phyloP scores from a whole-genome alignment of 108 stramenopile genomes.

The Discostella pseudostelligera region DNA sequence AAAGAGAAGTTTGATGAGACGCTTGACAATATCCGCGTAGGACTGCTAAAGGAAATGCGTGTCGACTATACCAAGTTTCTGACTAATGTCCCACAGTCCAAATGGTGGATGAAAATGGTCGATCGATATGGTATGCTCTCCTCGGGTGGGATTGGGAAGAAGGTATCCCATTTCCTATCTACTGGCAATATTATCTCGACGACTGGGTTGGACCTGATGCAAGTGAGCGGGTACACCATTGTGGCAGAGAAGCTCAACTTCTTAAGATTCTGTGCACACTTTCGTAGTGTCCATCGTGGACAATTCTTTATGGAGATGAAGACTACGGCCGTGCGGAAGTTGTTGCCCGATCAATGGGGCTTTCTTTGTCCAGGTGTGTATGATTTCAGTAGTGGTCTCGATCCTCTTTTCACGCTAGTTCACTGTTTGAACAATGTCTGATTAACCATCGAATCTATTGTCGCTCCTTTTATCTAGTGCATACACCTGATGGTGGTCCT shows the following conservation, averaged over 20 bases:
- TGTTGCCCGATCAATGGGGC: conserved; percentile 98
- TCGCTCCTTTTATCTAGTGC: conserved; percentile 97
- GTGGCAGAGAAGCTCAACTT: conserved; percentile 98
- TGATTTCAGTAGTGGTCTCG: too few relatives aligned
- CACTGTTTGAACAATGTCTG: too few relatives aligned
- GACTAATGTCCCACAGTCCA: conserved; percentile 39
- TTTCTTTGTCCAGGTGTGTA: conserved; percentile 87
- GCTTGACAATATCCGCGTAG: conserved; percentile 66
- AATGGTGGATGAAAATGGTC: conserved; percentile 68
- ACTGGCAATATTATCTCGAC: conserved; percentile 95
- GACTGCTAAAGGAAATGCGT: conserved; percentile 70
- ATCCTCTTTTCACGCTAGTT: too few relatives aligned
- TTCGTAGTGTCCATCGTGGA: conserved; percentile 97
- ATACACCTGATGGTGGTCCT: conserved; percentile 99
- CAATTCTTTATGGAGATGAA: conserved; percentile 99
- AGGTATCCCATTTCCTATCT: conserved; percentile 90
- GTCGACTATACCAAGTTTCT: conserved; percentile 64
- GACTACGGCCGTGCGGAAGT: conserved; percentile 97
- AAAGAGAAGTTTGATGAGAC: conserved; percentile 96
- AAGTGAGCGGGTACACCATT: conserved; percentile 97
- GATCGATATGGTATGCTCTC: conserved; percentile 75
- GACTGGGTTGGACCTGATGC: conserved; percentile 96
- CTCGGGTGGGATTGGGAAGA: conserved; percentile 82
- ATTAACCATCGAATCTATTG: too few relatives aligned
- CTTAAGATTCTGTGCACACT: conserved; percentile 94